phyloP scores from a whole-genome alignment of 2,329 filamentous ascomycete genomes.

The Fusarium musae region DNA sequence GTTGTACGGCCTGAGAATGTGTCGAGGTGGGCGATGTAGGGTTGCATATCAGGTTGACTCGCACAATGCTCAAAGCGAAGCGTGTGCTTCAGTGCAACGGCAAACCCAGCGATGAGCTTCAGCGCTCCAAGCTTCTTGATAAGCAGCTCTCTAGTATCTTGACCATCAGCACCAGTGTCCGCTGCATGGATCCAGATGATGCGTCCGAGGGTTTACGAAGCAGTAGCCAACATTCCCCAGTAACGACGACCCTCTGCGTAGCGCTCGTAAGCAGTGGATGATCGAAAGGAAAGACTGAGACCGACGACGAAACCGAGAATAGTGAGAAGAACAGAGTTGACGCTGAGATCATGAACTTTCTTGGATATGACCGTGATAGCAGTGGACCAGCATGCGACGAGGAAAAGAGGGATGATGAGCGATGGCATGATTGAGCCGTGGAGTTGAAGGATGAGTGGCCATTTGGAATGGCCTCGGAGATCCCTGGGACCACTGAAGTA shows the following conservation, averaged over 20 bases:
- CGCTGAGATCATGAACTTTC: slow-evolving; percentile 53
- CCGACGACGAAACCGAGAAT: slow-evolving; percentile 85
- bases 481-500: slow-evolving; percentile 75
- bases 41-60: slow-evolving; percentile 77
- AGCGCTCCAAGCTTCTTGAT: slow-evolving; percentile 78
- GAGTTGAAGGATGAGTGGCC: slow-evolving; percentile 78
- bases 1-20: slow-evolving; percentile 70
- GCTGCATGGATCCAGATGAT: slow-evolving; percentile 85
- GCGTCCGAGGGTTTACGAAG: slow-evolving; percentile 75
- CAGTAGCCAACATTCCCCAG: slow-evolving; percentile 70
- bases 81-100: slow-evolving; percentile 80
- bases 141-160: slow-evolving; percentile 71
- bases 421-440: slow-evolving; percentile 80
- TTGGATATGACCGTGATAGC: slow-evolving; percentile 68
- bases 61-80: slow-evolving; percentile 86
- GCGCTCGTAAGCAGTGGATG: slow-evolving; percentile 80
- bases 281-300: slow-evolving; percentile 79
- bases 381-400: slow-evolving; percentile 73
- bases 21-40: slow-evolving; percentile 76
- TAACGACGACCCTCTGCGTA: slow-evolving; percentile 72
- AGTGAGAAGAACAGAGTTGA: slow-evolving; percentile 68
- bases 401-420: slow-evolving; percentile 74
- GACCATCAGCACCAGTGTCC: slow-evolving; percentile 60
- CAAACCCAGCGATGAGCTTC: slow-evolving; percentile 81
- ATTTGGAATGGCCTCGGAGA: slow-evolving; percentile 78